Conservation (phyloP, 1,139 yeast species). For the Entelexis sorbosivorans region DNA sequence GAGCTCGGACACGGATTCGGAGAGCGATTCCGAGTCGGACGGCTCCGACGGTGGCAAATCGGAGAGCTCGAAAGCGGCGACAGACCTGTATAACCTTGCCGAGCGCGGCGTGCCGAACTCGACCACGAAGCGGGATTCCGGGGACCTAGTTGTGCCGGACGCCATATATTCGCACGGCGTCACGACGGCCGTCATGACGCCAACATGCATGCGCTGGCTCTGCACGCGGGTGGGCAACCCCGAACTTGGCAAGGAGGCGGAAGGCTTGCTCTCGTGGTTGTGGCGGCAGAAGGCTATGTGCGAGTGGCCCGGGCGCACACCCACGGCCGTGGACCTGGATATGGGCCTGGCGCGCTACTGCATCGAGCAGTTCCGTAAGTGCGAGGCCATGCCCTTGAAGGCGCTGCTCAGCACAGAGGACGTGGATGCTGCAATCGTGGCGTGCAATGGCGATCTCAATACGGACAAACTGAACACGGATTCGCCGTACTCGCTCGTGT, state of each 20-base stretch:
- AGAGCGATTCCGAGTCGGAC: background rate
- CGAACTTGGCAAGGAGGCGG: conserved; percentile 15
- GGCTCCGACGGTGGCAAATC: background rate
- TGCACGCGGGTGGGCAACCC: conserved; percentile 19
- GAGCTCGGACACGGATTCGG: background rate
- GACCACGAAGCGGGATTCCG: conserved; percentile 12
- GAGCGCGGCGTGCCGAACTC: conserved; percentile 14
- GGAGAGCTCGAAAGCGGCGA: background rate
- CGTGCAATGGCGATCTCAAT: conserved; percentile 13
- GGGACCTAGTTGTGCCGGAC: background rate
- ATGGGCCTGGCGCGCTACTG: conserved; percentile 1
- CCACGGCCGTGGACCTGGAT: background rate
- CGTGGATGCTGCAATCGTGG: conserved; percentile 3
- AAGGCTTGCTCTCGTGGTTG: conserved; percentile 7
- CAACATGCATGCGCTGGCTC: conserved; percentile 19
- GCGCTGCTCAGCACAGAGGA: conserved; percentile 11
- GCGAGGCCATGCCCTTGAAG: background rate
- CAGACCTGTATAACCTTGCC: background rate
- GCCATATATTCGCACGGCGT: conserved; percentile 21
- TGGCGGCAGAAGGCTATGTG: conserved; percentile 11
- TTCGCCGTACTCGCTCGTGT: conserved; percentile 19
- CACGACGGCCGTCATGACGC: conserved; percentile 15
- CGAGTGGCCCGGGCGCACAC: background rate
- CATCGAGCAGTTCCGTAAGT: background rate
- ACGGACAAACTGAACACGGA: background rate